Percentiles rank a stretch among this genome's conserved stretches.
Evolutionary conservation across 2,329 filamentous ascomycete species (phyloP).

Genomic region (Mollisiaceae sp.): DNA sequence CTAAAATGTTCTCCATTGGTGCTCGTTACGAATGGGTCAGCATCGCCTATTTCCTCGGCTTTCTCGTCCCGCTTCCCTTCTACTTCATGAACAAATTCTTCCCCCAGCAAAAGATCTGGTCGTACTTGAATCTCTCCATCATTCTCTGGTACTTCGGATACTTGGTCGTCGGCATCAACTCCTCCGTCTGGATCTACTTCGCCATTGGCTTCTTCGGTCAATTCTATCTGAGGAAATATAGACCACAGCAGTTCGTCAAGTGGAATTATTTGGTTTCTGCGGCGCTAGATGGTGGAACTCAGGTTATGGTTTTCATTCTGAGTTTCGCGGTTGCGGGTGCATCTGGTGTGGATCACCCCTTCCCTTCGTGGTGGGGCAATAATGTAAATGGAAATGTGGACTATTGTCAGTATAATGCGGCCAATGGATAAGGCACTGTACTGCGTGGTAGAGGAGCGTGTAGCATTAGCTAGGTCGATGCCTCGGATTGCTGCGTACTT

Average conservation of each 20-base stretch:
- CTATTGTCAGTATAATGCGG: constrained; percentile 27
- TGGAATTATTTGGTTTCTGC: constrained; percentile 79
- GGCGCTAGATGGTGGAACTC: constrained; percentile 71
- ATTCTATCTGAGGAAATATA: constrained; percentile 64
- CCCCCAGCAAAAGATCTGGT: constrained; percentile 61
- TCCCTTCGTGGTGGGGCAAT: constrained; percentile 34
- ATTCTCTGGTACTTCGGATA: constrained; percentile 68
- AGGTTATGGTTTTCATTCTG: constrained; percentile 70
- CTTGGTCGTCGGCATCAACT: constrained; percentile 70
- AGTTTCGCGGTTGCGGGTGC: constrained; percentile 60
- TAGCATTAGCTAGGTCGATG: background rate
- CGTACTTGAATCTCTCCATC: constrained; percentile 71
- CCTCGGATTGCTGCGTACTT: background rate
- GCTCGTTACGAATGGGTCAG: constrained; percentile 68
- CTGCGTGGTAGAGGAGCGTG: background rate
- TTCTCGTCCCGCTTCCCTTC: constrained; percentile 64
- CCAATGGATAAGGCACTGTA: constrained; percentile 18
- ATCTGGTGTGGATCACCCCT: constrained; percentile 31
- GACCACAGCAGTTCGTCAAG: constrained; percentile 74
- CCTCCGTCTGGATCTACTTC: constrained; percentile 74
- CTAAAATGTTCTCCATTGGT: constrained; percentile 68
- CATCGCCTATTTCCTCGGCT: constrained; percentile 76
- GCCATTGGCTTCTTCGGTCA: constrained; percentile 71
- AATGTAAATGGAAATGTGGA: constrained; percentile 22
- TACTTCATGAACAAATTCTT: constrained; percentile 58